Conservation (phyloP, 169 alveolate genomes). For the Fabrea salina region DNA sequence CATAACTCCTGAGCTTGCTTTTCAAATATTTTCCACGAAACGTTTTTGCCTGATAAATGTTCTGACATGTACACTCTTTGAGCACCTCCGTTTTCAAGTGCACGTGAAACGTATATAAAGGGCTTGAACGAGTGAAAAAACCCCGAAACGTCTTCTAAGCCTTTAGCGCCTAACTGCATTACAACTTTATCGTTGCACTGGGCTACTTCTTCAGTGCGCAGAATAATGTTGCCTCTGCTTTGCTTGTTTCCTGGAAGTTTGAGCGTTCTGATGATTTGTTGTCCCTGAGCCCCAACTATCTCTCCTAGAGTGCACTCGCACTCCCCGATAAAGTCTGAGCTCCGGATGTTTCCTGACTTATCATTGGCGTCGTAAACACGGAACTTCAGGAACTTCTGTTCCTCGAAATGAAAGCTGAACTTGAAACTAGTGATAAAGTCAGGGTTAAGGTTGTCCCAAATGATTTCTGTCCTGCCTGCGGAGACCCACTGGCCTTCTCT, state of each 20-base stretch:
- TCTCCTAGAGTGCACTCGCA: constrained; percentile 46
- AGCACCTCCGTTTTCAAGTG: constrained; percentile 11
- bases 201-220: constrained; percentile 42
- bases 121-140: background rate
- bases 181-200: background rate
- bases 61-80: constrained; percentile 16
- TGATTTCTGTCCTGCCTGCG: constrained; percentile 21
- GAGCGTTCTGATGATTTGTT: constrained; percentile 40
- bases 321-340: constrained; percentile 45
- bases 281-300: constrained; percentile 50
- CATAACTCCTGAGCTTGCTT: background rate
- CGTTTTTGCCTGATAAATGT: background rate
- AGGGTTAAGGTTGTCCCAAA: constrained; percentile 26
- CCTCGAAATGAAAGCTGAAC: constrained; percentile 18
- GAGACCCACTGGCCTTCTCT: background rate
- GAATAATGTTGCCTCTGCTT: constrained; percentile 52
- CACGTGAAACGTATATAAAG: background rate
- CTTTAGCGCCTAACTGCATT: background rate
- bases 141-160: background rate
- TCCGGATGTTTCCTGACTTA: background rate
- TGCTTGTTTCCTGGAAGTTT: background rate
- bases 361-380: constrained; percentile 62
- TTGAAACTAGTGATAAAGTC: constrained; percentile 6
- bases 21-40: background rate
- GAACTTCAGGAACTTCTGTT: constrained; percentile 41